phyloP scores from a whole-genome alignment of 768 basidiomycete genomes.

The Hygrocybe coccinea region DNA sequence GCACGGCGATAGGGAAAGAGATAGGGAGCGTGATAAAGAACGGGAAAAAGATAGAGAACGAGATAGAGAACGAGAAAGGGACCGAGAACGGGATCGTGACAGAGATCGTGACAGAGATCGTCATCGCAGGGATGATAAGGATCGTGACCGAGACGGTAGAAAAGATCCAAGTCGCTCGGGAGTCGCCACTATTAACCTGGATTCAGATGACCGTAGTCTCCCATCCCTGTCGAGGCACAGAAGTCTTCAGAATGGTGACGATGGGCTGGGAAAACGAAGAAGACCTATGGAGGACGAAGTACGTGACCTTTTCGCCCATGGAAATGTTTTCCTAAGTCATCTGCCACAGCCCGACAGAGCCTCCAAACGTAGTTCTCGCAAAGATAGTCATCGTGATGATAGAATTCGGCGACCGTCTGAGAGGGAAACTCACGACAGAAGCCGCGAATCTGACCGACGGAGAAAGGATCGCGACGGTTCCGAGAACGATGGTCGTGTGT shows the following conservation, averaged over 20 bases:
- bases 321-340: slow-evolving; percentile 6
- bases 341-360: slow-evolving; percentile 58
- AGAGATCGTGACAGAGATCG: slow-evolving; percentile 49
- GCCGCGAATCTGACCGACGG: slow-evolving; percentile 62
- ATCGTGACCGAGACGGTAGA: slow-evolving; percentile 57
- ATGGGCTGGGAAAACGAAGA: slow-evolving; percentile 68
- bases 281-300: slow-evolving; percentile 72
- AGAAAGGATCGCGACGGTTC: slow-evolving; percentile 58
- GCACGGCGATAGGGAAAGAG: slow-evolving; percentile 43
- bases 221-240: slow-evolving; percentile 54
- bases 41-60: slow-evolving; percentile 48
- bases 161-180: slow-evolving; percentile 42
- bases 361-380: slow-evolving; percentile 77
- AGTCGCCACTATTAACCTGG: slow-evolving; percentile 20
- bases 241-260: slow-evolving; percentile 46
- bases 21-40: slow-evolving; percentile 52
- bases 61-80: slow-evolving; percentile 40
- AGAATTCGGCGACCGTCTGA: slow-evolving; percentile 60
- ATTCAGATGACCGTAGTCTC: slow-evolving; percentile 50
- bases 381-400: slow-evolving; percentile 74
- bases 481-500: slow-evolving; percentile 46
- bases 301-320: slow-evolving; percentile 23
- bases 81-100: slow-evolving; percentile 47
- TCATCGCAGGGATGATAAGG: slow-evolving; percentile 56
- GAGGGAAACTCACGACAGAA: slow-evolving; percentile 64